Base-by-base conservation (phyloP, 305 asterid species). In the Ajuga reptans region DNA sequence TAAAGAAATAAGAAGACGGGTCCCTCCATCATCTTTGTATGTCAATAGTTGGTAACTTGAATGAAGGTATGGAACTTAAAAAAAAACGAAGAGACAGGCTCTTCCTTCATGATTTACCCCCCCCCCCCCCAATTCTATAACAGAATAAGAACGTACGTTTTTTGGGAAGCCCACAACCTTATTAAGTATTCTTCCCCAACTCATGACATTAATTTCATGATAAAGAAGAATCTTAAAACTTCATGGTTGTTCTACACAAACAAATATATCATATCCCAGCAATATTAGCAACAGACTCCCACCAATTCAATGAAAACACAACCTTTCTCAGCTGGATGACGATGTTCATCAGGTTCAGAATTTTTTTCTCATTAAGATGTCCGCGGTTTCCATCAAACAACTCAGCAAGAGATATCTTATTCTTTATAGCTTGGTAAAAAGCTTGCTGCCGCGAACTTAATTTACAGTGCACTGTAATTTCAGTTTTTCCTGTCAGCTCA, bases 261-360 rank as follows among this genome's bases (percentile, higher is more conserved):
- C 47, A 18, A n/a, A 56, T 53, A 56, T 65, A 4, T 18, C 66
- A 56, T 18, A 61, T 37, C 15, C 63, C 55, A 39, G 59, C 14
- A 53, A 64, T 58, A 64, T 34, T 57, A 49, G 12, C 33, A 79
- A 51, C 39, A 51, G 12, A 64, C 55, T 45, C 55, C 31, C 68
- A 53, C 43, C 24, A 73, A 21, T 17, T 24, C 50, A 73, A 64
- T 54, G 9, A 37, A 75, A 65, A 49, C 8, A n/a, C 53, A 76
- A 90, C 99, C 99, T 93, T 93, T 75, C 99, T 87, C 72, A 93
- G 84, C 86, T 93, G 99, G 80, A 93, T 93, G 78, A 93, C 99
- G 68, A 93, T 93, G 78, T 93, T 93, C 99, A 93, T 90, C 82
- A 93, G 84, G 83, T 93, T 93, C 76, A 85, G 81, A 79, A 93